Evolutionary conservation across 2,329 filamentous ascomycete genomes (phyloP).

Genomic region (Tympanopsis confertula): DNA sequence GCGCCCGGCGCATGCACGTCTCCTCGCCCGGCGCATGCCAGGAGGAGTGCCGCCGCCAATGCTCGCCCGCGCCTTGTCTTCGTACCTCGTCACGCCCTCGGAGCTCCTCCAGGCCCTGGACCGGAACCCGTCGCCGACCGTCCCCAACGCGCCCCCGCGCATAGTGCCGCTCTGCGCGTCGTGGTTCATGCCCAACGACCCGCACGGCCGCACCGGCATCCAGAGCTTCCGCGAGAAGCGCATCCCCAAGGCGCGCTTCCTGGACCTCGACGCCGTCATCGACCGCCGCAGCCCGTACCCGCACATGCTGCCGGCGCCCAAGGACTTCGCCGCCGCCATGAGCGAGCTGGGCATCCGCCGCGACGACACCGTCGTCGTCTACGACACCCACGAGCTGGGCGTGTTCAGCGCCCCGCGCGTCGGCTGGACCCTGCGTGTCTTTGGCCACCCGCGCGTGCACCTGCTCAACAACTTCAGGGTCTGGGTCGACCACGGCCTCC

Average conservation of each 20-base stretch:
- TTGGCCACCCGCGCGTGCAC: slow-evolving; percentile 81
- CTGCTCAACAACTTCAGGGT: slow-evolving; percentile 88
- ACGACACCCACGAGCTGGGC: slow-evolving; percentile 80
- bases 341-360: slow-evolving; percentile 73
- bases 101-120: neutral
- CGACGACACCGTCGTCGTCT: slow-evolving; percentile 86
- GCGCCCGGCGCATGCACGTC: too few species aligned
- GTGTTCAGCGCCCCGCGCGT: slow-evolving; percentile 91
- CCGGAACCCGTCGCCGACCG: neutral
- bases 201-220: slow-evolving; percentile 56
- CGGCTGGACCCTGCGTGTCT: slow-evolving; percentile 82
- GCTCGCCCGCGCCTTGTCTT: neutral
- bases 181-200: slow-evolving; percentile 76
- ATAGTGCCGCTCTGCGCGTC: neutral
- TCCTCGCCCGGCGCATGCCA: neutral
- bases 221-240: slow-evolving; percentile 71
- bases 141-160: neutral
- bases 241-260: slow-evolving; percentile 86
- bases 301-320: slow-evolving; percentile 82
- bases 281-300: slow-evolving; percentile 82
- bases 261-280: slow-evolving; percentile 85
- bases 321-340: slow-evolving; percentile 79
- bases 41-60: neutral
- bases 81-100: neutral
- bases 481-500: slow-evolving; percentile 78